Percentiles rank a stretch among this genome's conserved stretches.
phyloP scores from a whole-genome alignment of 495 filamentous ascomycete genomes.

The Neurospora discreta region DNA sequence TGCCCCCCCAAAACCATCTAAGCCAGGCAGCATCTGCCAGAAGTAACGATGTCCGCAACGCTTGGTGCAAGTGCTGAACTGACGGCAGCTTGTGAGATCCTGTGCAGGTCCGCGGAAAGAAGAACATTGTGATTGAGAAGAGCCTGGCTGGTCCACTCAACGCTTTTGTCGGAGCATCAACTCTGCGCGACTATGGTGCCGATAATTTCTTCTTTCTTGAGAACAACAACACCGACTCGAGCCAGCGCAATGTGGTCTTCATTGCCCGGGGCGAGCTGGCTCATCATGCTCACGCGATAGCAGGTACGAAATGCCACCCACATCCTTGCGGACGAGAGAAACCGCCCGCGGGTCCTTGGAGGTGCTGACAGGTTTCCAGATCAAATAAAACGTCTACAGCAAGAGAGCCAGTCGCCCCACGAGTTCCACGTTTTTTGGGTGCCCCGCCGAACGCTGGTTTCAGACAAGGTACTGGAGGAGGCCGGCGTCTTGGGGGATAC shows the following conservation, averaged over 20 bases:
- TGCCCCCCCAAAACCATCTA: constrained; percentile 1
- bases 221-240: constrained; percentile 83
- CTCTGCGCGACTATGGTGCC: constrained; percentile 76
- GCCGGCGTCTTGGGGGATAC: constrained; percentile 88
- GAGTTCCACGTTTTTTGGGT: constrained; percentile 93
- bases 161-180: constrained; percentile 86
- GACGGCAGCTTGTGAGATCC: constrained; percentile 15
- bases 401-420: constrained; percentile 74
- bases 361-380: constrained; percentile 45
- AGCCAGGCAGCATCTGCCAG: neutral
- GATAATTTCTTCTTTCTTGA: constrained; percentile 93
- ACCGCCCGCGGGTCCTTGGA: neutral
- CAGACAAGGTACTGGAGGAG: constrained; percentile 85
- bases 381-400: constrained; percentile 82
- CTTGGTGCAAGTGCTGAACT: constrained; percentile 14
- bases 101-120: constrained; percentile 87
- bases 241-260: constrained; percentile 92
- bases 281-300: constrained; percentile 68
- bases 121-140: constrained; percentile 91
- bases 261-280: constrained; percentile 80
- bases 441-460: constrained; percentile 81
- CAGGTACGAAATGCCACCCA: constrained; percentile 47
- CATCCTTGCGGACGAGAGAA: neutral
- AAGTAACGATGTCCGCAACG: neutral
- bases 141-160: constrained; percentile 80